These are phyloP conservation scores for Clonostachys sp. DNA, from an alignment of 2,329 filamentous ascomycete genomes.

Conservation along the genomic window DNA sequence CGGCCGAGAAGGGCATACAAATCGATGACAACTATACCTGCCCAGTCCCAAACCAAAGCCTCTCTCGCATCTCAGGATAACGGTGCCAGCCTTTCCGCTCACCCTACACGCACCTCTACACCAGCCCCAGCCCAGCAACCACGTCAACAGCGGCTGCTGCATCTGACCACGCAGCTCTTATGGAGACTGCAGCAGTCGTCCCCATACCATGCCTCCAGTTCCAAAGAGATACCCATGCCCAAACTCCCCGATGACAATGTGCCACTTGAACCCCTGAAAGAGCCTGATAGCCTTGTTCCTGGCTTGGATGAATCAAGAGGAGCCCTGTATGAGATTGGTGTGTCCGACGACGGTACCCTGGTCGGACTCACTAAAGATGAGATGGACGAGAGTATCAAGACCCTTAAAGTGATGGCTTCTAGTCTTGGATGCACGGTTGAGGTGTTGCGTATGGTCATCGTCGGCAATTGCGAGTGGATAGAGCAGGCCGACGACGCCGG, in stretches of 20 bases:
- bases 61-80: constrained; percentile 3
- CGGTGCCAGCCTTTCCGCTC: neutral
- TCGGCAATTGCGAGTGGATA: constrained; percentile 78
- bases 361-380: constrained; percentile 87
- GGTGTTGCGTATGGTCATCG: constrained; percentile 74
- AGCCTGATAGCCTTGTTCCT: constrained; percentile 57
- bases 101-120: constrained; percentile 16
- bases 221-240: constrained; percentile 70
- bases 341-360: constrained; percentile 89
- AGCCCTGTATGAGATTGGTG: constrained; percentile 92
- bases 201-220: constrained; percentile 79
- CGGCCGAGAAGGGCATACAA: constrained; percentile 72
- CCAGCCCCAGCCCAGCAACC: constrained; percentile 54
- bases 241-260: constrained; percentile 63
- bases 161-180: constrained; percentile 88
- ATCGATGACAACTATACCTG: constrained; percentile 57
- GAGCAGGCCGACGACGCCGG: constrained; percentile 28
- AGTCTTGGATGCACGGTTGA: constrained; percentile 85
- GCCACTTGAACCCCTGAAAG: constrained; percentile 38
- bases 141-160: constrained; percentile 79
- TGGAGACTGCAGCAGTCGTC: constrained; percentile 96
- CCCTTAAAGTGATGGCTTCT: constrained; percentile 84
- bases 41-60: neutral
- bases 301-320: constrained; percentile 91
- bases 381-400: constrained; percentile 84